phyloP scores from a whole-genome alignment of 176 grass and related monocot genomes.

The Luzula sylvatica region DNA sequence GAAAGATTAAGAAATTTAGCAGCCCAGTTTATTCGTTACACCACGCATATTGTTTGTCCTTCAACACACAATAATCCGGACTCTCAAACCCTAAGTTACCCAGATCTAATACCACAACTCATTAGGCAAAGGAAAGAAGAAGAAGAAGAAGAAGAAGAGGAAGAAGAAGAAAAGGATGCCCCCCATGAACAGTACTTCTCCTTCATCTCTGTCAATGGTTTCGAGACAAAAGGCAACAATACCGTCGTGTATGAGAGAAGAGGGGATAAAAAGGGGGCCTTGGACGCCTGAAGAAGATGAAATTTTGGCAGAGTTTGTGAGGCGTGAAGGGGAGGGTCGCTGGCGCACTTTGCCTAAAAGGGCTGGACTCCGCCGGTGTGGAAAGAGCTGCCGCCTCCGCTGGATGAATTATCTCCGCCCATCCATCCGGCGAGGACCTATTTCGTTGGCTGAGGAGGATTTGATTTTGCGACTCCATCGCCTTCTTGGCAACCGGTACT shows the following conservation, averaged over 20 bases:
- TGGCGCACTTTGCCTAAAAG: slow-evolving; percentile 75
- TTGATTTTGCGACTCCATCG: slow-evolving; percentile 89
- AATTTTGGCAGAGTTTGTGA: slow-evolving; percentile 44
- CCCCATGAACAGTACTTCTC: slow-evolving; percentile 4
- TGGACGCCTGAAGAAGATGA: slow-evolving; percentile 90
- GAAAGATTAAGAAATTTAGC: no score
- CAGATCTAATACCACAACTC: no score
- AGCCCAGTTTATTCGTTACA: no score
- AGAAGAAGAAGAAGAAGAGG: not conserved
- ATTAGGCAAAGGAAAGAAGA: no score
- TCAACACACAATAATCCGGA: no score
- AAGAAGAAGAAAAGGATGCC: not conserved
- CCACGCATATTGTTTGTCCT: no score
- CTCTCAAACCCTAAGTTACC: no score
- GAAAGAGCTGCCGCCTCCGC: slow-evolving; percentile 63
- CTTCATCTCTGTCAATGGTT: not conserved
- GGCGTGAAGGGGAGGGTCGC: slow-evolving; percentile 49
- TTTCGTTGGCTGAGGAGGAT: slow-evolving; percentile 70
- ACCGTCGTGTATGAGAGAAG: slow-evolving; percentile 11
- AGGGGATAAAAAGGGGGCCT: slow-evolving; percentile 51
- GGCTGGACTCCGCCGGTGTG: slow-evolving; percentile 50
- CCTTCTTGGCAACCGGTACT: slow-evolving; percentile 80
- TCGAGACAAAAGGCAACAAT: not conserved
- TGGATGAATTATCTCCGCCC: slow-evolving; percentile 97
- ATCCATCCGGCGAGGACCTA: slow-evolving; percentile 62